Base-by-base conservation (phyloP, 352 stramenopile species). In the Thalassiosira mediterranea region DNA sequence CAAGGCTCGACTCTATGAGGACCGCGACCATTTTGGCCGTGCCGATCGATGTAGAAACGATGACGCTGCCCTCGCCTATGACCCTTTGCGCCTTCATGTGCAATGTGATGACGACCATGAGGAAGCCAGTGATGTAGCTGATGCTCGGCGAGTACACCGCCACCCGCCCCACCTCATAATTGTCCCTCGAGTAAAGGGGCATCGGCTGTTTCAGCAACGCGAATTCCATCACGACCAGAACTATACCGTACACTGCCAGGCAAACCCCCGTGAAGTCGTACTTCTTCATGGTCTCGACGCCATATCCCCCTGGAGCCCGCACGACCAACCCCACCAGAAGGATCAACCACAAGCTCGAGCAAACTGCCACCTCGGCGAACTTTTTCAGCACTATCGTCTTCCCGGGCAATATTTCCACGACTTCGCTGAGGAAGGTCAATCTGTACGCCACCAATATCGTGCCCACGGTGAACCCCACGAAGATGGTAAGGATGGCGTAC, bases 361-460 rank as follows among this genome's bases (percentile, higher is more conserved):
- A 64, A 10, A 89, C 68, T 47, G 75, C 61, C 7, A 73, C 21
- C 46, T 74, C 68, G 25, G 75, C 85, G 57, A 91, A 90, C 19
- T 69, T 70, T 51, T 83, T 75, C 4, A 91, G 47, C 44, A 26
- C 31, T 1, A 89, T 53, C 31, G 72, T 42, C 17, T 80, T 66
- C 25, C 80, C 78, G 3, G 64, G 56, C 4, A 78, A 48, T 34
- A 91, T 72, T 17, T 82, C 51, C 2, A 90, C 46, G n/a, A 49
- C 72, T 17, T 84, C 48, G 13, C 67, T 68, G 10, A 88, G 72
- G 32, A 77, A 83, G 19, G 72, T 81, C 51, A 86, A 78, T 19
- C 85, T 70, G 58, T 90, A 91, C 29, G 58, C 64, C 17, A 87
- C 85, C 5, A 86, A n/a, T 0, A 90, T 76, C 25, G 86, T 58